phyloP scores from a whole-genome alignment of 2,329 filamentous ascomycete genomes.

The Pyrenochaeta sp. region DNA sequence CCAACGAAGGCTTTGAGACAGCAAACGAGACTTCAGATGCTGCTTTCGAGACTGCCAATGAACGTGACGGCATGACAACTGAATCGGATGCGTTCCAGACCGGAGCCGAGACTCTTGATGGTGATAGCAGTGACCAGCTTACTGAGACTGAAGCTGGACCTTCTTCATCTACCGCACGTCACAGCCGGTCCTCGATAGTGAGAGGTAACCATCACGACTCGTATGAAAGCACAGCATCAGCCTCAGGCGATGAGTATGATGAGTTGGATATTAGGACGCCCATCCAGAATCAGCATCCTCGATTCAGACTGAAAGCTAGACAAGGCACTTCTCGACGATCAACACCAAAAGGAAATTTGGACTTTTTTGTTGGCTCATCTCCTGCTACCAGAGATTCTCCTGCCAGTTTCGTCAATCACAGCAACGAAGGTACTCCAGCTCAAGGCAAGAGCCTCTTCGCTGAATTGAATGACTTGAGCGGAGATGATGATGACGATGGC shows the following conservation, averaged over 20 bases:
- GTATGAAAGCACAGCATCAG: slow-evolving; percentile 88
- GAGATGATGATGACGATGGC: slow-evolving; percentile 71
- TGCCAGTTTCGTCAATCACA: slow-evolving; percentile 58
- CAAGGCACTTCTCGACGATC: slow-evolving; percentile 64
- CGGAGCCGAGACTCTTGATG: slow-evolving; percentile 75
- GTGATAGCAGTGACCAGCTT: slow-evolving; percentile 78
- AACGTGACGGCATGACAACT: slow-evolving; percentile 72
- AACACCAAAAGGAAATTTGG: slow-evolving; percentile 67
- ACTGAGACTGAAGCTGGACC: slow-evolving; percentile 80
- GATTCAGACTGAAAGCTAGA: slow-evolving; percentile 75
- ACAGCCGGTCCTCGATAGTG: slow-evolving; percentile 53
- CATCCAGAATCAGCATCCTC: slow-evolving; percentile 68
- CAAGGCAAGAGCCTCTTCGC: slow-evolving; percentile 85
- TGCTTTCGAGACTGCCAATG: slow-evolving; percentile 77
- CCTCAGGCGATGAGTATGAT: slow-evolving; percentile 78
- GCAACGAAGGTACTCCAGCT: slow-evolving; percentile 56
- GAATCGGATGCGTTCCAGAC: slow-evolving; percentile 97
- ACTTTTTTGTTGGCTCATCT: slow-evolving; percentile 67
- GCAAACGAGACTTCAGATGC: slow-evolving; percentile 75
- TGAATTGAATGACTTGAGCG: slow-evolving; percentile 82
- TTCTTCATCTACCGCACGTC: slow-evolving; percentile 34
- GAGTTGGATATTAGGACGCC: slow-evolving; percentile 71
- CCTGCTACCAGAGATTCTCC: slow-evolving; percentile 64
- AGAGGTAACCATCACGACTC: slow-evolving; percentile 69
- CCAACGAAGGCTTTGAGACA: slow-evolving; percentile 78